Conservation (phyloP, 163 green algal species). For the Smithsoniella earleae region DNA sequence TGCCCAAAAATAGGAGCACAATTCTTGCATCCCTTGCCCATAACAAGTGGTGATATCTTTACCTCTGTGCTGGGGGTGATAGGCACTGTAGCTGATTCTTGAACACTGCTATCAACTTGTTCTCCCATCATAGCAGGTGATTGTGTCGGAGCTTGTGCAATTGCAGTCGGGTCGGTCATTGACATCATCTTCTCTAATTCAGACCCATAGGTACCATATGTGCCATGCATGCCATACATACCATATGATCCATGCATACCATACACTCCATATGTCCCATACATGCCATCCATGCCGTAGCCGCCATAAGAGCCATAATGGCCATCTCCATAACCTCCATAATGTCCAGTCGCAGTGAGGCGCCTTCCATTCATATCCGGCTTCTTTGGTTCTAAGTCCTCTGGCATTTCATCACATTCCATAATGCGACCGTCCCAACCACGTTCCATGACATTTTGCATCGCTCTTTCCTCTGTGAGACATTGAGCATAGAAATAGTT, state of each 20-base stretch:
- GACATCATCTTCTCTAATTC: background rate
- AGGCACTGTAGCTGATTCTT: background rate
- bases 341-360: too few relatives aligned
- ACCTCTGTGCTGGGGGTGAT: background rate
- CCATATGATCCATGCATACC: background rate
- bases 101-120: background rate
- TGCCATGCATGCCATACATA: background rate
- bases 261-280: background rate
- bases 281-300: background rate
- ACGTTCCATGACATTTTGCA: background rate
- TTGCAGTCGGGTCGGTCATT: background rate
- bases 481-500: constrained; percentile 31
- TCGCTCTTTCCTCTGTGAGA: background rate
- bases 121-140: background rate
- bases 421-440: background rate
- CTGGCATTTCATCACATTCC: constrained; percentile 24
- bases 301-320: background rate
- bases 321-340: too few relatives aligned
- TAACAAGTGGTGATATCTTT: background rate
- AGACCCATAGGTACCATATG: constrained; percentile 5
- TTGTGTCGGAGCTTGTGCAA: background rate
- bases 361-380: too few relatives aligned
- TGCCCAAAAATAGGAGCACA: constrained; percentile 28
- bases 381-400: background rate
- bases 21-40: background rate